Evolutionary conservation across 805 yeast species (phyloP).

Genomic region (Ogataea angusta): DNA sequence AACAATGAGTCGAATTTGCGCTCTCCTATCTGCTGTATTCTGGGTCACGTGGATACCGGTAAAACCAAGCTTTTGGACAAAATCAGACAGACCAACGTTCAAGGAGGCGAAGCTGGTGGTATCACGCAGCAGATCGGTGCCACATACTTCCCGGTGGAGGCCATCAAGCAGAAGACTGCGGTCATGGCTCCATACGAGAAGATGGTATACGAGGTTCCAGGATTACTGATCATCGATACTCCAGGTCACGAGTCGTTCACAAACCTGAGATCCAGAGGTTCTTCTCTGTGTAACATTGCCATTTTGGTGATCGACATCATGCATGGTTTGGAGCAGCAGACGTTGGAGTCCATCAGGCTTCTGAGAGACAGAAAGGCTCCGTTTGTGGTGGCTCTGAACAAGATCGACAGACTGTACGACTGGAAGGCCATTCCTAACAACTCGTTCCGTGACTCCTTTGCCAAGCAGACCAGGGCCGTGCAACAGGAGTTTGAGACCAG

Average conservation of each 20-base stretch:
- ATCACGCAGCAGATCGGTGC: constrained; percentile 99
- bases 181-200: constrained; percentile 87
- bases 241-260: constrained; percentile 99
- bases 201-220: constrained; percentile 91
- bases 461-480: constrained; percentile 77
- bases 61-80: constrained; percentile 95
- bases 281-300: constrained; percentile 98
- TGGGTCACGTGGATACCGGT: constrained; percentile 99
- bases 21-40: constrained; percentile 98
- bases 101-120: constrained; percentile 99
- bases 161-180: constrained; percentile 85
- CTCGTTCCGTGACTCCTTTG: constrained; percentile 91
- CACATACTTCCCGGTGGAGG: constrained; percentile 96
- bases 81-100: constrained; percentile 97
- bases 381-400: constrained; percentile 93
- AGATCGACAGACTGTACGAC: constrained; percentile 94
- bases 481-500: constrained; percentile 91
- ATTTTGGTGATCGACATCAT: constrained; percentile 96
- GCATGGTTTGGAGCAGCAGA: constrained; percentile 99
- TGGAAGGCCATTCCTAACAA: constrained; percentile 91
- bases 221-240: constrained; percentile 93
- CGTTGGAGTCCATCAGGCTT: constrained; percentile 87
- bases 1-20: constrained; percentile 57
- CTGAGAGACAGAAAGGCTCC: constrained; percentile 98
- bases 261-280: constrained; percentile 97